Evolutionary conservation across 129 eudicot genomes (phyloP).

Genomic region (Dittrichia graveolens): DNA sequence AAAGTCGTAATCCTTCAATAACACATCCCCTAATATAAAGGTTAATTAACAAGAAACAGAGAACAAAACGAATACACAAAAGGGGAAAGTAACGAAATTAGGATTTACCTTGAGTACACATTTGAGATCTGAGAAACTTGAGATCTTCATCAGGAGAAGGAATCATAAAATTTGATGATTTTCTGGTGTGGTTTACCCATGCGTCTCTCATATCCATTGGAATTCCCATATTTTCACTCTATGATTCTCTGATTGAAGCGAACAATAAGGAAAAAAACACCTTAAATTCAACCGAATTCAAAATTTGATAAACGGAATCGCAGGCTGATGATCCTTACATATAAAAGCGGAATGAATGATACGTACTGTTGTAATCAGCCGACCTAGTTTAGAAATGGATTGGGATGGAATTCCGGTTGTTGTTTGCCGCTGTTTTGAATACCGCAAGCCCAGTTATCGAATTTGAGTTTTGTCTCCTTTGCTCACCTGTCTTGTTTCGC

Average conservation of each 20-base stretch:
- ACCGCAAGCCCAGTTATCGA: slow-evolving; percentile 22
- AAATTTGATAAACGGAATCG: neutral
- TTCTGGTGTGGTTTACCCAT: slow-evolving; percentile 38
- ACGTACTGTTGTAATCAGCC: neutral
- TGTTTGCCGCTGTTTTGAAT: neutral
- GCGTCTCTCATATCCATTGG: slow-evolving; percentile 57
- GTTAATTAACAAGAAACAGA: neutral
- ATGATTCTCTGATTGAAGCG: slow-evolving; percentile 3
- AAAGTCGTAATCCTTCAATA: no score
- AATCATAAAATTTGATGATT: slow-evolving; percentile 39
- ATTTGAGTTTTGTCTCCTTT: slow-evolving; percentile 7
- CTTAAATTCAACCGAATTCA: neutral
- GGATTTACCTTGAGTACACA: slow-evolving; percentile 68
- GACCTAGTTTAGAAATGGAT: neutral
- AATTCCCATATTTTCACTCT: slow-evolving; percentile 47
- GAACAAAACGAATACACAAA: neutral
- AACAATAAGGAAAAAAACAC: neutral
- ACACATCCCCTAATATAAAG: no score
- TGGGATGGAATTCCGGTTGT: neutral
- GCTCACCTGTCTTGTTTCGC: no score
- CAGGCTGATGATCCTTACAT: slow-evolving; percentile 14
- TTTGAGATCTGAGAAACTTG: slow-evolving; percentile 44
- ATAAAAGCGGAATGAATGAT: neutral
- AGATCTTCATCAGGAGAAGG: slow-evolving; percentile 71
- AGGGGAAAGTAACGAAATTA: neutral